These are phyloP conservation scores for Chenopodium berlandieri DNA, from an alignment of 148 eudicot genomes.

Conservation along the genomic window DNA sequence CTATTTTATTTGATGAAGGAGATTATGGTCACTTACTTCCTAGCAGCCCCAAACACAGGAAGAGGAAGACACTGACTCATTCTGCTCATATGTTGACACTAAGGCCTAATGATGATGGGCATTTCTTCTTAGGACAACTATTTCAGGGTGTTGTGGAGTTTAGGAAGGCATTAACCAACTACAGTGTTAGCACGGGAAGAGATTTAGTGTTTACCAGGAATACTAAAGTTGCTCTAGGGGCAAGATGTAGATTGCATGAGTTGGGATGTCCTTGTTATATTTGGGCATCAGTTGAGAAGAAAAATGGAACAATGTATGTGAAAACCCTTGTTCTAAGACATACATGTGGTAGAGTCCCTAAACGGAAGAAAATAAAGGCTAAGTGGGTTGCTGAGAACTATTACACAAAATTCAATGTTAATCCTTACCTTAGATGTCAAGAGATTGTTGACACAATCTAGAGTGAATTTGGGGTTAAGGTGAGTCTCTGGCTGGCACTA, in stretches of 20 bases:
- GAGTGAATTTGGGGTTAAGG: neutral
- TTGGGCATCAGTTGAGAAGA: neutral
- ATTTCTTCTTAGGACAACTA: neutral
- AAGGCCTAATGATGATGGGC: no score
- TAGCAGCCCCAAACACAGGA: no score
- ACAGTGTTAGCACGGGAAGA: neutral
- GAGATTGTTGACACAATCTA: neutral
- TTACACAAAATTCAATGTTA: neutral
- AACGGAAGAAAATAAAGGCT: neutral
- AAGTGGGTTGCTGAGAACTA: neutral
- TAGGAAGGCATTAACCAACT: neutral
- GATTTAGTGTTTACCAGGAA: neutral
- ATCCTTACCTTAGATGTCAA: neutral
- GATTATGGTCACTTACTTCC: no score
- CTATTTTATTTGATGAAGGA: no score
- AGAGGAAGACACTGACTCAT: neutral
- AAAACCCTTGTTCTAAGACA: neutral
- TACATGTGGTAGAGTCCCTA: neutral
- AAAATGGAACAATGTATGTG: neutral
- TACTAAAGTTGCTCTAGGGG: neutral
- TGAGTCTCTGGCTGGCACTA: neutral
- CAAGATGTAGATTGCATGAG: neutral
- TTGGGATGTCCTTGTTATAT: neutral
- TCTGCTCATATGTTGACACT: no score
- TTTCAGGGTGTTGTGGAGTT: neutral